phyloP scores from a whole-genome alignment of 208 protist species.

The Acanthamoeba royreba region DNA sequence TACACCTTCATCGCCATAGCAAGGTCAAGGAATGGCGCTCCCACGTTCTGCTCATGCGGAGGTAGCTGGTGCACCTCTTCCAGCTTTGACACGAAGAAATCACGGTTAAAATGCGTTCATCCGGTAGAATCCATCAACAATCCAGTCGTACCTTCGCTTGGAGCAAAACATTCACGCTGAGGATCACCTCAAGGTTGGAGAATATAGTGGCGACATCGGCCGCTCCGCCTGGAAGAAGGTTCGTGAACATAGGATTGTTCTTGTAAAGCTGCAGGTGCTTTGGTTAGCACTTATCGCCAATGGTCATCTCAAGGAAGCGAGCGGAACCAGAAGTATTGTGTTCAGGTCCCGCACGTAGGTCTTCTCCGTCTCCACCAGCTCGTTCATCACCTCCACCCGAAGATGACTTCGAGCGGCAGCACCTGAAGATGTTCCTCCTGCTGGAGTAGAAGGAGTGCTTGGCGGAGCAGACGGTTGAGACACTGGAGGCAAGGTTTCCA shows the following conservation, averaged over 20 bases:
- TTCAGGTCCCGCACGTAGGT: not conserved
- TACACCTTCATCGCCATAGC: not conserved
- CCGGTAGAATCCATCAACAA: no score
- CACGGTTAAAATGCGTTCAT: no score
- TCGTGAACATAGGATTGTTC: not conserved
- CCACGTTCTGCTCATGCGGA: not conserved
- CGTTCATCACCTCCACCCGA: not conserved
- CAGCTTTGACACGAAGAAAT: no score
- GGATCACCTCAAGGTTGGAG: not conserved
- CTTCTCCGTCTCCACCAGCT: not conserved
- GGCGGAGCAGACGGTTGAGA: no score
- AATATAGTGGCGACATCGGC: not conserved
- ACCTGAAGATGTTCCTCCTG: no score
- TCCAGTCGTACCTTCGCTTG: not conserved
- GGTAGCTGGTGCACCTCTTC: not conserved
- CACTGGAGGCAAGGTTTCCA: no score
- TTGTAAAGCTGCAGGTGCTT: slow-evolving; percentile 12
- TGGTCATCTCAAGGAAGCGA: not conserved
- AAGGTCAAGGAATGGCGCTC: not conserved
- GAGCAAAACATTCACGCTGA: no score
- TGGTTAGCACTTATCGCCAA: no score
- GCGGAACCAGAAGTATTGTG: not conserved
- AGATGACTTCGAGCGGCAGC: no score
- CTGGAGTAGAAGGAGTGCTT: no score
- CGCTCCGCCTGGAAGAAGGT: not conserved